Conservation (phyloP, 345 rosid genomes). For the Corchorus olitorius region DNA sequence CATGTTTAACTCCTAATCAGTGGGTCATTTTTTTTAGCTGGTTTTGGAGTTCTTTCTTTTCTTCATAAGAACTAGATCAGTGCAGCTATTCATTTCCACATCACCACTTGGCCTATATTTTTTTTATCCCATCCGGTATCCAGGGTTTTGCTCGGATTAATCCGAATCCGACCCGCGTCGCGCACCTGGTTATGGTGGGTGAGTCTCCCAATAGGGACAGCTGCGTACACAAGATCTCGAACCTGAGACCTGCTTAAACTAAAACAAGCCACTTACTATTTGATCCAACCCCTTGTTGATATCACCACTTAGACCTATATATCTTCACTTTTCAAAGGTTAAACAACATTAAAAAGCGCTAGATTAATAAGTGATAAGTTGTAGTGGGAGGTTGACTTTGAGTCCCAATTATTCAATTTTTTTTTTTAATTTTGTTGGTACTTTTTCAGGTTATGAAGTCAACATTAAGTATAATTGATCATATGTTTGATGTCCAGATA, state of each 20-base stretch:
- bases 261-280: too few species aligned
- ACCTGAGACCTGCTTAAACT: too few species aligned
- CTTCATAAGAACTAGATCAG: neutral
- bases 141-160: too few species aligned
- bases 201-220: too few species aligned
- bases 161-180: too few species aligned
- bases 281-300: too few species aligned
- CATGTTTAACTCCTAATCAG: neutral
- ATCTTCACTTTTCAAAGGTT: conserved; percentile 1
- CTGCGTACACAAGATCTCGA: too few species aligned
- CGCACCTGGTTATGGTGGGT: too few species aligned
- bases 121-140: too few species aligned
- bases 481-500: neutral
- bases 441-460: conserved; percentile 17
- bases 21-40: neutral
- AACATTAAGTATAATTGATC: conserved; percentile 10
- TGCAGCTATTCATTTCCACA: neutral
- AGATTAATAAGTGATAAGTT: conserved; percentile 11
- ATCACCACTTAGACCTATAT: too few species aligned
- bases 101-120: neutral
- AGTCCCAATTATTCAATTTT: neutral
- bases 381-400: conserved; percentile 34
- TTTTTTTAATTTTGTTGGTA: neutral
- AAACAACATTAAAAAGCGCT: conserved; percentile 19
- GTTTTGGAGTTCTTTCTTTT: neutral